Percentiles rank a stretch among this genome's conserved stretches.
These are phyloP conservation scores for Torulaspora delbrueckii DNA, from an alignment of 805 yeast species.

Conservation along the genomic window DNA sequence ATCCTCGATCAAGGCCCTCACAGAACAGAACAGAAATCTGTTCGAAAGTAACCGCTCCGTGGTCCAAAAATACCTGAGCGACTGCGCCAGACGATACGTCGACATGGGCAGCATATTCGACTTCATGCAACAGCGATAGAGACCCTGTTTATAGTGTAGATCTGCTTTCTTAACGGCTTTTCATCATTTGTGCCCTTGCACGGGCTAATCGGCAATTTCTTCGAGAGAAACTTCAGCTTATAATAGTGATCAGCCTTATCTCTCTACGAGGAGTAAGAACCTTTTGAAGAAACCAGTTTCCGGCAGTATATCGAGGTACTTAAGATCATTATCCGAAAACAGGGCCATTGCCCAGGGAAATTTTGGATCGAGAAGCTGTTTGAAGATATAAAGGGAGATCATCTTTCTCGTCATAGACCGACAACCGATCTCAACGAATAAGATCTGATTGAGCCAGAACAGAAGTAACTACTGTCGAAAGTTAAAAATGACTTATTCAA, in stretches of 20 bases:
- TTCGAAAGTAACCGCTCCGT: constrained; percentile 53
- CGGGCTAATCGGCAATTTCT: constrained; percentile 1
- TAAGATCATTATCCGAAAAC: neutral
- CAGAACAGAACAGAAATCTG: constrained; percentile 69
- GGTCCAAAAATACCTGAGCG: constrained; percentile 65
- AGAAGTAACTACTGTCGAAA: neutral
- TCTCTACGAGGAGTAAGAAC: neutral
- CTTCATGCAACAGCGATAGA: constrained; percentile 38
- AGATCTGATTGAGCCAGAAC: neutral
- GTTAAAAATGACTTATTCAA: neutral
- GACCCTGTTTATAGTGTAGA: neutral
- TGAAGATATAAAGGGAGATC: neutral
- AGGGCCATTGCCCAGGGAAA: neutral
- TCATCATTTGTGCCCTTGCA: constrained; percentile 2
- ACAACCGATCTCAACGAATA: neutral
- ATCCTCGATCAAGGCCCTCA: constrained; percentile 64
- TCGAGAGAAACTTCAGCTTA: neutral
- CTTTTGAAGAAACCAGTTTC: neutral
- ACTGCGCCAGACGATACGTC: constrained; percentile 86
- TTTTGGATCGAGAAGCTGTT: neutral
- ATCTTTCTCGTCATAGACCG: neutral
- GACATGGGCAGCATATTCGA: constrained; percentile 79
- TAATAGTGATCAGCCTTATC: neutral
- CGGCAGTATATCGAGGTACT: neutral
- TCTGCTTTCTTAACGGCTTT: neutral